phyloP scores from a whole-genome alignment of 768 basidiomycete genomes.

The Boletus vermiculosoides region DNA sequence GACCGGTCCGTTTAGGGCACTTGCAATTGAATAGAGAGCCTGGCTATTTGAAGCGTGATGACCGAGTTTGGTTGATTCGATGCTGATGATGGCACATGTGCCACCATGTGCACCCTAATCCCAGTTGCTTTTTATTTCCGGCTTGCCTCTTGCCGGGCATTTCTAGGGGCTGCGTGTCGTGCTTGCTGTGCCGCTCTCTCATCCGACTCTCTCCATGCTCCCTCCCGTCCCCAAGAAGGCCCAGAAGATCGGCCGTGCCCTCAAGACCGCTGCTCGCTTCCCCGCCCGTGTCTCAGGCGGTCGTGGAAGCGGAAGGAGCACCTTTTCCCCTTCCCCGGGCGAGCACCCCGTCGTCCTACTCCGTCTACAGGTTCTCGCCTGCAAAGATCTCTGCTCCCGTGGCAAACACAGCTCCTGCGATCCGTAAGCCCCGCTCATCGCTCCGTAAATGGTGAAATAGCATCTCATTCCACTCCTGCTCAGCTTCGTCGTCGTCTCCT shows the following conservation, averaged over 20 bases:
- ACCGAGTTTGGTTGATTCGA: neutral
- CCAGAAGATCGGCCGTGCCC: slow-evolving; percentile 55
- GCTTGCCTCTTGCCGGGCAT: neutral
- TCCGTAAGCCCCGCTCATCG: slow-evolving; percentile 53
- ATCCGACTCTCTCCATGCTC: slow-evolving; percentile 15
- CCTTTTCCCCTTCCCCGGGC: slow-evolving; percentile 48
- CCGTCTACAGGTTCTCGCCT: slow-evolving; percentile 65
- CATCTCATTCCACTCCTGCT: neutral
- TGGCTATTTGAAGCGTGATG: neutral
- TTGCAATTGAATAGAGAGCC: neutral
- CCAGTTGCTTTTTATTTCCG: neutral
- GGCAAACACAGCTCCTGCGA: slow-evolving; percentile 71
- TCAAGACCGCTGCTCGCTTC: slow-evolving; percentile 57
- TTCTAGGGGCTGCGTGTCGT: slow-evolving; percentile 12
- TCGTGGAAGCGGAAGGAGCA: slow-evolving; percentile 37
- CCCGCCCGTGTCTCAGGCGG: slow-evolving; percentile 47
- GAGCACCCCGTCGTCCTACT: slow-evolving; percentile 68
- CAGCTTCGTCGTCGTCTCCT: slow-evolving; percentile 70
- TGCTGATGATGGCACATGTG: no score
- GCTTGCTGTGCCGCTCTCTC: slow-evolving; percentile 12
- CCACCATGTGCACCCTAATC: neutral
- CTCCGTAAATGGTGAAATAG: neutral
- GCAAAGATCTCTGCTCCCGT: slow-evolving; percentile 59
- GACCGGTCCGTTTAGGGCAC: neutral
- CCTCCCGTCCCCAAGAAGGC: slow-evolving; percentile 41